Percentiles rank a stretch among this genome's conserved stretches.
Evolutionary conservation across 2,329 filamentous ascomycete genomes (phyloP).

Genomic region (Cryphonectria radicalis): DNA sequence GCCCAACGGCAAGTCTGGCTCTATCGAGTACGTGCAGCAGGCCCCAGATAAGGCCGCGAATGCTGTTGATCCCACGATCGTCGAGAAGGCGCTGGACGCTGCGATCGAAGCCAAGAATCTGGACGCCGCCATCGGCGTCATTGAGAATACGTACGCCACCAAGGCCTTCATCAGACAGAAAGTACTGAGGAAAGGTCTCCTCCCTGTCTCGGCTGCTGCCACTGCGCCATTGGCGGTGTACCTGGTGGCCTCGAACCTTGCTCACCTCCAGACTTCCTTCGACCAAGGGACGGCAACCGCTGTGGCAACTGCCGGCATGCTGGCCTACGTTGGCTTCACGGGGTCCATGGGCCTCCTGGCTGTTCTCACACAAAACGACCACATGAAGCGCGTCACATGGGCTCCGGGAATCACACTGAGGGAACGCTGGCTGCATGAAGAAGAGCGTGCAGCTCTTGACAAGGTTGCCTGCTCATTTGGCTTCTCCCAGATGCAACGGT

Average conservation of each 20-base stretch:
- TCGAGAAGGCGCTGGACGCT: constrained; percentile 74
- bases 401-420: constrained; percentile 77
- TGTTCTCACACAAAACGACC: constrained; percentile 85
- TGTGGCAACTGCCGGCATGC: constrained; percentile 77
- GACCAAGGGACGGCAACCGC: constrained; percentile 74
- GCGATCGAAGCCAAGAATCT: constrained; percentile 82
- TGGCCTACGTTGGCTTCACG: constrained; percentile 83
- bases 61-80: constrained; percentile 73
- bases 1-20: constrained; percentile 63
- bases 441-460: constrained; percentile 87
- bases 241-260: constrained; percentile 69
- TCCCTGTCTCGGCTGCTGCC: constrained; percentile 61
- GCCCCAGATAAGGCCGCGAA: constrained; percentile 72
- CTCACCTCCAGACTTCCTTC: constrained; percentile 74
- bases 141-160: constrained; percentile 70
- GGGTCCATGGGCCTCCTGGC: constrained; percentile 83
- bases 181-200: constrained; percentile 64
- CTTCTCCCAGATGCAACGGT: constrained; percentile 77
- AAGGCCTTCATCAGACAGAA: constrained; percentile 71
- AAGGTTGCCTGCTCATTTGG: constrained; percentile 88
- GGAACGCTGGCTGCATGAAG: constrained; percentile 84
- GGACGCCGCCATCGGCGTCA: constrained; percentile 74
- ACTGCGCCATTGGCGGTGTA: constrained; percentile 71
- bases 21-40: constrained; percentile 62
- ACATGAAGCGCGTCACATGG: constrained; percentile 95